Conservation (phyloP, 2,329 filamentous ascomycete species). For the Fusarium sp. region DNA sequence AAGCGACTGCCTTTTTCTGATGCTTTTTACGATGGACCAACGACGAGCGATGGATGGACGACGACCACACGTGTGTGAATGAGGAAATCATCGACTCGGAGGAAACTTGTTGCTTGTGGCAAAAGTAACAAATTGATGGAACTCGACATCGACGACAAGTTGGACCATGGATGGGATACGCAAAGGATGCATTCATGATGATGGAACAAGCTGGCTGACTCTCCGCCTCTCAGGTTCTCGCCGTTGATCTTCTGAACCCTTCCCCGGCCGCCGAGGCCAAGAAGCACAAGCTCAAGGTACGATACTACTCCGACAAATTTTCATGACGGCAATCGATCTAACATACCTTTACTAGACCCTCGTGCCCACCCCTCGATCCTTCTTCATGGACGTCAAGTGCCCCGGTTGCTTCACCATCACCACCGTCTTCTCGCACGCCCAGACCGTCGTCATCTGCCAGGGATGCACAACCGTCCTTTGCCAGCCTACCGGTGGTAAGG, state of each 20-base stretch:
- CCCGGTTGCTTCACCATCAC: slow-evolving; percentile 99
- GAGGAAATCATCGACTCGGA: slow-evolving; percentile 39
- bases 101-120: slow-evolving; percentile 28
- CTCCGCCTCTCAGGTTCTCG: slow-evolving; percentile 85
- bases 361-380: slow-evolving; percentile 95
- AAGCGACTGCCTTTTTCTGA: slow-evolving; percentile 60
- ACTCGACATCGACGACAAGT: slow-evolving; percentile 22
- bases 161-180: slow-evolving; percentile 28
- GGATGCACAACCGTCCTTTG: slow-evolving; percentile 99
- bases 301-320: slow-evolving; percentile 41
- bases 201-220: slow-evolving; percentile 63
- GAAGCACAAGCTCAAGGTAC: slow-evolving; percentile 99
- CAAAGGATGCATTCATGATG: slow-evolving; percentile 29
- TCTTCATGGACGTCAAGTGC: slow-evolving; percentile 99
- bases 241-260: slow-evolving; percentile 99
- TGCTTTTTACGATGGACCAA: slow-evolving; percentile 41
- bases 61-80: slow-evolving; percentile 38
- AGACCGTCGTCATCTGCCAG: slow-evolving; percentile 99
- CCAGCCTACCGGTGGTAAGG: slow-evolving; percentile 99
- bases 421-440: slow-evolving; percentile 99
- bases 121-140: slow-evolving; percentile 43
- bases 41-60: slow-evolving; percentile 42
- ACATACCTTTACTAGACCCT: slow-evolving; percentile 74
- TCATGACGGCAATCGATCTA: slow-evolving; percentile 43
- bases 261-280: slow-evolving; percentile 96